Evolutionary conservation across 306 rosid species (phyloP).

Genomic region (Vicia faba): DNA sequence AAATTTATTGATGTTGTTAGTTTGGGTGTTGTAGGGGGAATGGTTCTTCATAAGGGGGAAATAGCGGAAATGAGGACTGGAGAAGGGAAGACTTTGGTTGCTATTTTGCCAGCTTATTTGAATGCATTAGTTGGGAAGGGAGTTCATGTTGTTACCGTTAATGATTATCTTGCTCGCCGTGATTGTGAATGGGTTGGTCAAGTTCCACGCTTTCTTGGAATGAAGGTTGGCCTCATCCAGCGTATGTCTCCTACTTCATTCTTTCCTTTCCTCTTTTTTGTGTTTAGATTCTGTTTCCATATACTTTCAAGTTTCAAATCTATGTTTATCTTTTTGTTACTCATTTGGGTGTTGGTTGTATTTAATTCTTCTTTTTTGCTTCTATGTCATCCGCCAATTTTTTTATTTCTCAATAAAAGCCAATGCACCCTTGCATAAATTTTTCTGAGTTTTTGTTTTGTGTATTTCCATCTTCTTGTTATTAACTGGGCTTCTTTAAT

Average conservation of each 20-base stretch:
- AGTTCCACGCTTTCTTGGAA: conserved; percentile 96
- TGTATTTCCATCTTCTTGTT: background rate
- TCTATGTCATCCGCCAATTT: conserved; percentile 9
- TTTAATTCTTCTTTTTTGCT: conserved; percentile 25
- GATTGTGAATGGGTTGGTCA: conserved; percentile 99
- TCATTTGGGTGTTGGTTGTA: conserved; percentile 10
- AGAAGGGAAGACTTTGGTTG: conserved; percentile 97
- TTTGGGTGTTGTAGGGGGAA: conserved; percentile 67
- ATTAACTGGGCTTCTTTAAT: conserved; percentile 26
- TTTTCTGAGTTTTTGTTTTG: conserved; percentile 15
- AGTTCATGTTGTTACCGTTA: conserved; percentile 94
- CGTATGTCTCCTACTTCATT: conserved; percentile 72
- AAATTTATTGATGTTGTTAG: conserved; percentile 3
- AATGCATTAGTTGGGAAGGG: conserved; percentile 93
- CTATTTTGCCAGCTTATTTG: conserved; percentile 92
- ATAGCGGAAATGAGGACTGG: conserved; percentile 99
- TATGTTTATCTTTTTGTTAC: conserved; percentile 15
- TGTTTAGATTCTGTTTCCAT: conserved; percentile 11
- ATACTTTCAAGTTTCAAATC: background rate
- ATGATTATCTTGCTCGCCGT: conserved; percentile 91
- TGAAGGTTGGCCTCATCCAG: conserved; percentile 99
- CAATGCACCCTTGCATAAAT: conserved; percentile 1
- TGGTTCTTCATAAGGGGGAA: conserved; percentile 97
- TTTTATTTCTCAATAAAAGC: conserved; percentile 7
- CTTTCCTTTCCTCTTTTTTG: background rate